phyloP scores from a whole-genome alignment of 768 basidiomycete species.

The Calocybe cyanea region DNA sequence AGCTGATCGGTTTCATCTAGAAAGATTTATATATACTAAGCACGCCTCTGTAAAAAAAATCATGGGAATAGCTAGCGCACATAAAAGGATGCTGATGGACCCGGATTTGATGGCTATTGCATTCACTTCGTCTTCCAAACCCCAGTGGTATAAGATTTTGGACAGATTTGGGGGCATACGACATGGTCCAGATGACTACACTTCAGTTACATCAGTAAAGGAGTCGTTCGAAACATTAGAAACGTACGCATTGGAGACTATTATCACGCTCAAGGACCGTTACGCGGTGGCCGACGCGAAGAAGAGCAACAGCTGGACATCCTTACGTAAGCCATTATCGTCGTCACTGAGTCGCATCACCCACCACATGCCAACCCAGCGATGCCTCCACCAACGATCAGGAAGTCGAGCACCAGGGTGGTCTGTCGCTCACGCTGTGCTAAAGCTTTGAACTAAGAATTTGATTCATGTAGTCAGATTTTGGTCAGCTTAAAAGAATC shows the following conservation, averaged over 20 bases:
- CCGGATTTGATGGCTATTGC: slow-evolving; percentile 15
- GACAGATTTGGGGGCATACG: slow-evolving; percentile 49
- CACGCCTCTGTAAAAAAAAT: too few species aligned
- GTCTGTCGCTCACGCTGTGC: not conserved
- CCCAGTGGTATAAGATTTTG: slow-evolving; percentile 56
- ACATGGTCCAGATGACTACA: slow-evolving; percentile 18
- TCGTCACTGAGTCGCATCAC: too few species aligned
- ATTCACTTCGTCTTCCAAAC: slow-evolving; percentile 27
- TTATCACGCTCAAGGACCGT: slow-evolving; percentile 27
- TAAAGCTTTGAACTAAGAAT: too few species aligned
- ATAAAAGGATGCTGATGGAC: slow-evolving; percentile 18
- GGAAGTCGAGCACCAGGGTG: slow-evolving; percentile 25
- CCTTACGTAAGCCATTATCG: too few species aligned
- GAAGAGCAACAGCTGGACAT: slow-evolving; percentile 36
- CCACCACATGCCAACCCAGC: slow-evolving; percentile 46
- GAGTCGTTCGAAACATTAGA: not conserved
- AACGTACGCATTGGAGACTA: not conserved
- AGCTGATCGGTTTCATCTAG: slow-evolving; percentile 48
- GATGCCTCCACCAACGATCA: slow-evolving; percentile 41
- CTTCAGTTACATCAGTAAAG: not conserved
- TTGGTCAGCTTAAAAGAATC: too few species aligned
- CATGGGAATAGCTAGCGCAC: too few species aligned
- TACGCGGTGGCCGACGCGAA: slow-evolving; percentile 52
- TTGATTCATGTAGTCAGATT: too few species aligned
- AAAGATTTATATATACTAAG: too few species aligned